A percentile compares a stretch with the other conserved stretches of the same genome.
These are phyloP conservation scores for Auriscalpium vulgare DNA, from an alignment of 768 basidiomycete species.

Conservation along the genomic window DNA sequence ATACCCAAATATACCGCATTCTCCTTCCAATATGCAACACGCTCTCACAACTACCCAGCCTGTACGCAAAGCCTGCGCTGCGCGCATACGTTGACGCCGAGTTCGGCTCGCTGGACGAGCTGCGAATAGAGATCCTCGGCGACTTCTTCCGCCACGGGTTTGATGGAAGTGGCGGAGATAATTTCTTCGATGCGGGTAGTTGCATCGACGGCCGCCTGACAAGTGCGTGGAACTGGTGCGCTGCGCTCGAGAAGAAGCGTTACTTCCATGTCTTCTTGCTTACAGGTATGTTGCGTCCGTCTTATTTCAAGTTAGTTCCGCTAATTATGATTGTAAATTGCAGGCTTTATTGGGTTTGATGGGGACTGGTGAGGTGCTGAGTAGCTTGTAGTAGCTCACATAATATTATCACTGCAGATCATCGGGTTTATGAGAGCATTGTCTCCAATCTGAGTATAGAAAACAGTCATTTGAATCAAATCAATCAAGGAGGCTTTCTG, in stretches of 20 bases:
- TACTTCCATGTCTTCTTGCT: slow-evolving; percentile 77
- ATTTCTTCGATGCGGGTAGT: slow-evolving; percentile 84
- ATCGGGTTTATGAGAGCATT: too few relatives aligned
- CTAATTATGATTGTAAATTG: not conserved
- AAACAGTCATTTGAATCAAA: too few relatives aligned
- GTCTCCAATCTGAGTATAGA: too few relatives aligned
- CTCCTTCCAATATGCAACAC: slow-evolving; percentile 82
- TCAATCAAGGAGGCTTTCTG: too few relatives aligned
- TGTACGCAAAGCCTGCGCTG: slow-evolving; percentile 62
- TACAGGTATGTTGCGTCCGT: slow-evolving; percentile 41
- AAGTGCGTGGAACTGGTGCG: slow-evolving; percentile 92
- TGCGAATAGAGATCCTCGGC: slow-evolving; percentile 60
- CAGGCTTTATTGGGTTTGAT: slow-evolving; percentile 81
- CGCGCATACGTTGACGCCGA: slow-evolving; percentile 74
- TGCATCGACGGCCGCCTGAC: slow-evolving; percentile 80
- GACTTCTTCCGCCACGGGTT: slow-evolving; percentile 88
- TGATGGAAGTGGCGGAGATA: slow-evolving; percentile 87
- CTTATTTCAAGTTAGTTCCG: not conserved
- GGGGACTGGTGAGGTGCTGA: slow-evolving; percentile 58
- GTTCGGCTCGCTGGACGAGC: slow-evolving; percentile 68
- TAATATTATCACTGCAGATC: too few relatives aligned
- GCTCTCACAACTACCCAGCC: slow-evolving; percentile 59
- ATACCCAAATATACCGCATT: slow-evolving; percentile 88
- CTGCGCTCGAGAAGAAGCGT: slow-evolving; percentile 75
- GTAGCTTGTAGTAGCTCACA: too few relatives aligned